phyloP scores from a whole-genome alignment of 2,329 filamentous ascomycete species.

The Scedosporium minutisporum region DNA sequence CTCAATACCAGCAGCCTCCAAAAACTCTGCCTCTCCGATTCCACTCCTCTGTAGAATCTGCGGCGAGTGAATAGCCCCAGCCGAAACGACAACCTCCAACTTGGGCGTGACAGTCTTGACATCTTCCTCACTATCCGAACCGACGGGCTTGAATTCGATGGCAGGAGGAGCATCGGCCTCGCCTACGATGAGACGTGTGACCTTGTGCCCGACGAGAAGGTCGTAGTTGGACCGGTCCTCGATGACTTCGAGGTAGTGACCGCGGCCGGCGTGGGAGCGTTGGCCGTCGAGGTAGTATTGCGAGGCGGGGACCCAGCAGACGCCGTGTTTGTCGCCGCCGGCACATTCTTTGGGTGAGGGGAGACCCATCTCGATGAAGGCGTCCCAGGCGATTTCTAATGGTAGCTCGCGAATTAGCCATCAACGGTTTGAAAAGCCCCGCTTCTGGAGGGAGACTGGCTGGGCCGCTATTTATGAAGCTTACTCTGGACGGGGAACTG shows the following conservation, averaged over 20 bases:
- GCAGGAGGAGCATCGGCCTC: conserved; percentile 8
- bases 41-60: conserved; percentile 42
- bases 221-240: conserved; percentile 15
- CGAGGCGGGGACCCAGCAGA: conserved; percentile 21
- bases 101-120: conserved; percentile 9
- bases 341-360: conserved; percentile 13
- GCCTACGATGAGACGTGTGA: conserved; percentile 14
- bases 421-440: no score
- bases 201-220: conserved; percentile 20
- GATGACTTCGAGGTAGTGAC: conserved; percentile 19
- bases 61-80: conserved; percentile 39
- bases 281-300: conserved; percentile 17
- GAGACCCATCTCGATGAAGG: conserved; percentile 17
- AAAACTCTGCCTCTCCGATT: conserved; percentile 28
- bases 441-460: not conserved
- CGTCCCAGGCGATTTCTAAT: conserved; percentile 11
- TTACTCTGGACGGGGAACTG: conserved; percentile 20
- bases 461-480: not conserved
- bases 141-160: conserved; percentile 7
- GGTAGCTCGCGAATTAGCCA: not conserved
- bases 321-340: conserved; percentile 19
- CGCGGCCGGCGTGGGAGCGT: conserved; percentile 20
- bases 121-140: not conserved
- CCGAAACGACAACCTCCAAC: conserved; percentile 35
- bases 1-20: conserved; percentile 30